Evolutionary conservation across 495 filamentous ascomycete genomes (phyloP), one percentile per base, ranked within the genome.

Genomic region (Evansstolkia leycettana): DNA sequence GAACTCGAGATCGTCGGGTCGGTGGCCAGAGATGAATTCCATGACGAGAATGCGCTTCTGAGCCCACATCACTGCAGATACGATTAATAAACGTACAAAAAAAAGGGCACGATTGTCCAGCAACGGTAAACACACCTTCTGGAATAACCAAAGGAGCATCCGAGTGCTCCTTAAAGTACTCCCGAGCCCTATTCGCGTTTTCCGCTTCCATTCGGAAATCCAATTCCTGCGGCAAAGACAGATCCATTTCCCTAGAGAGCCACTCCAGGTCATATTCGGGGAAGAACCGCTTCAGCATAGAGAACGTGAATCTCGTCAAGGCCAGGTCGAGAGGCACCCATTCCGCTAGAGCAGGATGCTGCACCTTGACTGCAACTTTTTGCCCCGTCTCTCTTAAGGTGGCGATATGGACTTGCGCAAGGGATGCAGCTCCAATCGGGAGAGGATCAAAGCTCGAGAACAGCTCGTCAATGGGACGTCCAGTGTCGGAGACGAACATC

Each of bases 211-310:
- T 74, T 9, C 75, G 62, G 51, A 99, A 99, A 56, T 99, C 77
- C 32, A 99, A 68, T 52, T 99, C 92, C 43, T 84, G 73, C 0
- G 92, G 92, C 8, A 99, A 59, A 5, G 88, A 95, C 16, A 72
- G 53, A 40, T 94, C 87, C 76, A 96, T 87, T 53, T 99, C 92
- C 19, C 79, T 75, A 5, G 86, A 85, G 6, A 99, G 65, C 92
- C 92, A 99, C 43, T 89, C 84, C 33, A 99, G 64, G 55, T 96
- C 89, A 52, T 99, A 99, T 42, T 95, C 86, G 3, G 92, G 92
- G 50, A 99, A 99, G 64, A 88, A 94, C 26, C 72, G 71, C 49
- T 89, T 94, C 40, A 99, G 65, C 18, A 77, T 88, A 6, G 78
- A 76, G 51, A 99, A 96, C 1, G 87, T 92, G 42, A 92, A 87